A percentile compares a stretch with the other conserved stretches of the same genome.
Evolutionary conservation across 2,329 filamentous ascomycete species (phyloP).

Genomic region (Xylariomycetidae sp.): DNA sequence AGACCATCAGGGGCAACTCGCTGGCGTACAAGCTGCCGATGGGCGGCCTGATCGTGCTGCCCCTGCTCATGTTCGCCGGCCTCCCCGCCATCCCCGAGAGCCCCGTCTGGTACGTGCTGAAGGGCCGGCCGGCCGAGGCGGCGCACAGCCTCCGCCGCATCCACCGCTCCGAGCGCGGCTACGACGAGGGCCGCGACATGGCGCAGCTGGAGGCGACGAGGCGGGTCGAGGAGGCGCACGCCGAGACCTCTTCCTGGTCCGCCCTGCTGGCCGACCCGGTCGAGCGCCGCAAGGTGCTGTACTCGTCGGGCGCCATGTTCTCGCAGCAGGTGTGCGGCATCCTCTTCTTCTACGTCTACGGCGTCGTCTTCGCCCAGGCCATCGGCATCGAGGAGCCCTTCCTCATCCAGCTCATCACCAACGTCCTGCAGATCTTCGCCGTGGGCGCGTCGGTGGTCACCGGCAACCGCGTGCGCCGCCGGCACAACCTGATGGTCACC

Average conservation of each 20-base stretch:
- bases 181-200: conserved; percentile 29
- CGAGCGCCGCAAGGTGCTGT: conserved; percentile 40
- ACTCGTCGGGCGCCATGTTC: conserved; percentile 35
- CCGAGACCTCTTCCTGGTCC: conserved; percentile 30
- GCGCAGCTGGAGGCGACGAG: conserved; percentile 38
- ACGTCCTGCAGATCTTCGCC: conserved; percentile 36
- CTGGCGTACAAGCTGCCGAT: conserved; percentile 30
- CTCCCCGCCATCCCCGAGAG: conserved; percentile 21
- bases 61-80: conserved; percentile 8
- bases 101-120: conserved; percentile 37
- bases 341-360: conserved; percentile 6
- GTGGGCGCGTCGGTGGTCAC: conserved; percentile 32
- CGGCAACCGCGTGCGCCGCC: conserved; percentile 34
- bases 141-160: conserved; percentile 33
- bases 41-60: conserved; percentile 13
- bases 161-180: conserved; percentile 33
- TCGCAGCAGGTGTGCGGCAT: conserved; percentile 39
- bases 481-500: conserved; percentile 32
- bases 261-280: conserved; percentile 36
- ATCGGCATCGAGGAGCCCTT: conserved; percentile 36
- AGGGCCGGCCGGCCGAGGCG: conserved; percentile 34
- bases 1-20: conserved; percentile 23
- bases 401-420: conserved; percentile 34
- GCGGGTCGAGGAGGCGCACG: conserved; percentile 28
- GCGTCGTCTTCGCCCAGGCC: conserved; percentile 31